Percentiles rank a stretch among this genome's conserved stretches.
These are phyloP conservation scores for Trichosporon sp. DNA, from an alignment of 1,284 basidiomycete genomes.

Conservation along the genomic window DNA sequence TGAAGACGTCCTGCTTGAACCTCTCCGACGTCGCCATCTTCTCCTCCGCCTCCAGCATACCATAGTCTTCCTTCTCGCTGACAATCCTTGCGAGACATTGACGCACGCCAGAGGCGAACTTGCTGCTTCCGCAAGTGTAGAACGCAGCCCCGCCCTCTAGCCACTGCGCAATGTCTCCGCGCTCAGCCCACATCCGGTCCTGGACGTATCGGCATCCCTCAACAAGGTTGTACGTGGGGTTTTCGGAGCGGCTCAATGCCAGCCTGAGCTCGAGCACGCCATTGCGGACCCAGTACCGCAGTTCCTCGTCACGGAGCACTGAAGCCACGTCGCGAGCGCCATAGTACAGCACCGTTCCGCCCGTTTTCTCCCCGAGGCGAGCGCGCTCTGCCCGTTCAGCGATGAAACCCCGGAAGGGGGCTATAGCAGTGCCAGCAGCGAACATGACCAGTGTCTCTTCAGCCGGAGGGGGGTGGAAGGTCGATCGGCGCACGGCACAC, in stretches of 20 bases:
- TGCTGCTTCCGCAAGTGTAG: slow-evolving; percentile 59
- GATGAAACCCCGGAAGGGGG: slow-evolving; percentile 63
- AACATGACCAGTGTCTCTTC: slow-evolving; percentile 60
- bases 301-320: slow-evolving; percentile 60
- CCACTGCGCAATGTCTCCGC: slow-evolving; percentile 50
- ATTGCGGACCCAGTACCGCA: slow-evolving; percentile 58
- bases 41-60: background rate
- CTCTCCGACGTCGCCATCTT: background rate
- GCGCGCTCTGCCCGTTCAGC: slow-evolving; percentile 62
- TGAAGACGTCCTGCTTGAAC: background rate
- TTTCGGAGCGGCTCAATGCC: slow-evolving; percentile 50
- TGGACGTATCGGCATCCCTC: slow-evolving; percentile 57
- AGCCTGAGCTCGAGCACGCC: slow-evolving; percentile 61
- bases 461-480: slow-evolving; percentile 62
- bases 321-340: slow-evolving; percentile 61
- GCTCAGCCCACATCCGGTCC: slow-evolving; percentile 60
- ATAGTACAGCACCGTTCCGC: slow-evolving; percentile 60
- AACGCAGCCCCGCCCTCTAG: slow-evolving; percentile 58
- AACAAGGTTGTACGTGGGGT: slow-evolving; percentile 47
- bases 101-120: background rate
- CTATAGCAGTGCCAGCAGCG: slow-evolving; percentile 61
- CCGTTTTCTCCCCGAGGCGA: slow-evolving; percentile 59
- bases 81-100: background rate
- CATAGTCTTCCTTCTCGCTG: background rate
- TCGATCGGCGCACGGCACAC: slow-evolving; percentile 58